Evolutionary conservation across 2,329 filamentous ascomycete species (phyloP), one percentile per base, ranked within the genome.

Genomic region (Talaromyces sp.): DNA sequence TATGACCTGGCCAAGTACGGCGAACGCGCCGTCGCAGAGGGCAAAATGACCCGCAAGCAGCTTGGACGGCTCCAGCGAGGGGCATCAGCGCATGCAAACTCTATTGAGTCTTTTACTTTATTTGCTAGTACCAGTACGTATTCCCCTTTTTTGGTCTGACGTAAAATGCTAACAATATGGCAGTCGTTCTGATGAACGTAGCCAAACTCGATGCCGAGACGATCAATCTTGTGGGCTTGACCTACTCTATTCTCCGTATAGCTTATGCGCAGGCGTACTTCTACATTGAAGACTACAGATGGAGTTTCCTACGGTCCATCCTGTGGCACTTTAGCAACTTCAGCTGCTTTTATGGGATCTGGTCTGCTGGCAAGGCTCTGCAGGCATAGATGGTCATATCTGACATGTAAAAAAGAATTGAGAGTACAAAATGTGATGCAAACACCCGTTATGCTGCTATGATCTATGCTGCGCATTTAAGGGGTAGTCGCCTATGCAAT

Each of bases 1-100:
- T 74, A 82, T 65, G 82, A 84, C 68, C 71, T 84, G 3, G 68
- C 64, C 60, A 81, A 80, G 68, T 83, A 81, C 70, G 82, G 81
- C 61, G 76, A 78, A 3, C 71, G 70, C 6, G 80, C 80, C 9
- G 77, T 83, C 16, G 71, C 69, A 6, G 77, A 79, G 3, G 80
- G 80, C 3, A 82, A 82, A 68, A 73, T 84, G 50, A 82, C 78
- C 0, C 75, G 74, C 43, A 67, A 65, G 27, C 78, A 81, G 66
- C 73, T 84, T 16, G 72, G 78, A 3, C 79, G 77, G 73, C 69
- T 84, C 19, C 76, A 75, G 59, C 78, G 82, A 35, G 76, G 78
- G 66, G 79, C 83, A 65, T 69, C 75, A 4, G 81, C 81, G n/a
- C 79, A 81, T 66, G 79, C 79, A 13, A 85, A 84, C 63, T 76